phyloP scores from a whole-genome alignment of 495 filamentous ascomycete genomes.

The Xylaria nigripes region DNA sequence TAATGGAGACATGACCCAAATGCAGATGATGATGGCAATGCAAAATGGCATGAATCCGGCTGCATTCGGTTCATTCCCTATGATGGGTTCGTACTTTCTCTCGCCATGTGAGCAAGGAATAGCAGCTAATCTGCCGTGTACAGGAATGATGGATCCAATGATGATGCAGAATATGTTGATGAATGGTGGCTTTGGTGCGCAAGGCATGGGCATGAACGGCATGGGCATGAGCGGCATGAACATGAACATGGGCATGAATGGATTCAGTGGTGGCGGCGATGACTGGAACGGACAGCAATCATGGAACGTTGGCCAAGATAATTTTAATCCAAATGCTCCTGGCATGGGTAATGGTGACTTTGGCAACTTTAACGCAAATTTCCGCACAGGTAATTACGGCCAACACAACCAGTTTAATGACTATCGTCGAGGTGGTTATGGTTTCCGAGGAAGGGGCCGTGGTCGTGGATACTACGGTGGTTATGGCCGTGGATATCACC shows the following conservation, averaged over 20 bases:
- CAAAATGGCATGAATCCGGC: slow-evolving; percentile 61
- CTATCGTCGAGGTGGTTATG: slow-evolving; percentile 51
- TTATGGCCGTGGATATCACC: slow-evolving; percentile 37
- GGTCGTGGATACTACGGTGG: slow-evolving; percentile 49
- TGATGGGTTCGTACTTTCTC: slow-evolving; percentile 69
- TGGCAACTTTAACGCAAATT: slow-evolving; percentile 74
- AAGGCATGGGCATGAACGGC: slow-evolving; percentile 84
- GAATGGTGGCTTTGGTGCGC: slow-evolving; percentile 65
- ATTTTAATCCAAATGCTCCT: slow-evolving; percentile 64
- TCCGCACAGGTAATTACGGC: slow-evolving; percentile 57
- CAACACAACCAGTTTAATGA: slow-evolving; percentile 53
- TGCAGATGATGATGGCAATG: slow-evolving; percentile 65
- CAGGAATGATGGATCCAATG: slow-evolving; percentile 88
- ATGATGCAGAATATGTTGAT: slow-evolving; percentile 82
- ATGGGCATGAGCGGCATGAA: slow-evolving; percentile 45
- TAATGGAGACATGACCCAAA: slow-evolving; percentile 63
- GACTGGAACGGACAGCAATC: slow-evolving; percentile 60
- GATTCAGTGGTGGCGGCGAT: slow-evolving; percentile 59
- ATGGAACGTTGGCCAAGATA: slow-evolving; percentile 70
- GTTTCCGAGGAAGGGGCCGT: slow-evolving; percentile 55
- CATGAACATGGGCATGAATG: slow-evolving; percentile 81
- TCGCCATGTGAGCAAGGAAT: neutral
- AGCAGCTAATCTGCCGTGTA: slow-evolving; percentile 26
- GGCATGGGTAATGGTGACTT: slow-evolving; percentile 73
- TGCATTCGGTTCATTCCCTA: slow-evolving; percentile 55